phyloP scores from a whole-genome alignment of 129 eudicot species.

The Smallanthus sonchifolius region DNA sequence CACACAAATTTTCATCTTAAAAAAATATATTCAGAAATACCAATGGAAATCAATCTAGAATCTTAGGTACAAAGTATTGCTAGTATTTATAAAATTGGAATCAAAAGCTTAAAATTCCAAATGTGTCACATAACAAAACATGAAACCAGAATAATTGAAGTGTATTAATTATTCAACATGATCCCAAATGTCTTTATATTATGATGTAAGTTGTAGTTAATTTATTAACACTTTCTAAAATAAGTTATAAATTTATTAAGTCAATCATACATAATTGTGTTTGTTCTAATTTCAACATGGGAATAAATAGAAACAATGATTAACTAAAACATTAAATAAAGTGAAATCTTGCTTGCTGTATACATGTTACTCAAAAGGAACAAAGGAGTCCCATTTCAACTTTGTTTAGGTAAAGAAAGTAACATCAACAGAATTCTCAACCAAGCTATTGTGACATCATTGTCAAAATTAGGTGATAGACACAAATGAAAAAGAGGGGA shows the following conservation, averaged over 20 bases:
- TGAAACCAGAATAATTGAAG: not conserved
- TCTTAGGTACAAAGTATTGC: not conserved
- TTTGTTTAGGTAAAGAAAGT: conserved; percentile 35
- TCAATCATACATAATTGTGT: not conserved
- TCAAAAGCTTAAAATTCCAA: not conserved
- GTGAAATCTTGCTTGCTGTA: conserved; percentile 25
- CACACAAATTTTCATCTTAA: not conserved
- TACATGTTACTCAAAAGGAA: conserved; percentile 14
- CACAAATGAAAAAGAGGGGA: conserved; percentile 15
- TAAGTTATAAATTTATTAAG: not conserved
- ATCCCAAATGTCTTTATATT: not conserved
- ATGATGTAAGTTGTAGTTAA: not conserved
- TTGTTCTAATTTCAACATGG: not conserved
- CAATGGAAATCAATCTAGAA: not conserved
- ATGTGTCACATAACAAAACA: not conserved
- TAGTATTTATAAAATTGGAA: not conserved
- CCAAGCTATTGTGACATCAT: conserved; percentile 29
- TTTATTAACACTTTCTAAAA: not conserved
- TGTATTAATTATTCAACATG: not conserved
- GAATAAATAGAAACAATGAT: not conserved
- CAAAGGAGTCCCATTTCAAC: conserved; percentile 19
- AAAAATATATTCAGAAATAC: not conserved
- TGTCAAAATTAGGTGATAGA: conserved; percentile 22
- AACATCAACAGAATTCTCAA: conserved; percentile 37
- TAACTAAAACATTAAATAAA: conserved; percentile 8